Percentiles rank a stretch among this genome's conserved stretches.
Conservation (phyloP, 2,329 filamentous ascomycete species). For the Hansfordia pulvinata region DNA sequence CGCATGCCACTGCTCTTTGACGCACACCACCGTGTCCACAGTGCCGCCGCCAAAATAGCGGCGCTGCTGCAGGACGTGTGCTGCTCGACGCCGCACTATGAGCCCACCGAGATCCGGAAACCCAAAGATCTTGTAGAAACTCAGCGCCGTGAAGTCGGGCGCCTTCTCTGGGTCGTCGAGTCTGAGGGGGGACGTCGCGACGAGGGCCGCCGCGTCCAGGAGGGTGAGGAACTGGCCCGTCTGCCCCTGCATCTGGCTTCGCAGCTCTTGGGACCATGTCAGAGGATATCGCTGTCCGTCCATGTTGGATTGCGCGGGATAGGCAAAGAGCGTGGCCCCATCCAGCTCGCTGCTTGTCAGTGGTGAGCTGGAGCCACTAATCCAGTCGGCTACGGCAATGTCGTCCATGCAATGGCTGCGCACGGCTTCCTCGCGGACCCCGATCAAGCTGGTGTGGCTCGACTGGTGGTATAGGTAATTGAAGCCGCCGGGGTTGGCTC, state of each 20-base stretch:
- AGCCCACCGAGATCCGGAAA: constrained; percentile 84
- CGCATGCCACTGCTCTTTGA: constrained; percentile 74
- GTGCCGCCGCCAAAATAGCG: constrained; percentile 91
- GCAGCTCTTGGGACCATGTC: constrained; percentile 45
- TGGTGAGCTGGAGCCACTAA: constrained; percentile 27
- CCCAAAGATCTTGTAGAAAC: constrained; percentile 96
- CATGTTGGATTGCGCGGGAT: constrained; percentile 88
- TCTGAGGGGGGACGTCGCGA: constrained; percentile 64
- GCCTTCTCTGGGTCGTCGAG: constrained; percentile 45
- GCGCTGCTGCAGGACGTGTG: constrained; percentile 47
- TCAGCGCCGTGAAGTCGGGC: constrained; percentile 78
- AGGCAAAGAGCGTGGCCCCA: constrained; percentile 48
- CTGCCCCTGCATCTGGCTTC: constrained; percentile 14
- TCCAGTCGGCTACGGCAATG: constrained; percentile 50
- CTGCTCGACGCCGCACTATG: constrained; percentile 62
- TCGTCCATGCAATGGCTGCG: constrained; percentile 55
- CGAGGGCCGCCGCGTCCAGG: constrained; percentile 72
- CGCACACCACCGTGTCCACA: constrained; percentile 72
- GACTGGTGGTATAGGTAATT: constrained; percentile 73
- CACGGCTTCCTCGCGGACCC: constrained; percentile 58
- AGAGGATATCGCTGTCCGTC: constrained; percentile 65
- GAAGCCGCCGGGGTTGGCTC: constrained; percentile 57
- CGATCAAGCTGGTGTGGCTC: constrained; percentile 77
- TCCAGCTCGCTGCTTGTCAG: constrained; percentile 15
- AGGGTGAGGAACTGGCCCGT: constrained; percentile 45